Evolutionary conservation across 495 filamentous ascomycete genomes (phyloP), one percentile per base, ranked within the genome.

Genomic region (Viridothelium virens): DNA sequence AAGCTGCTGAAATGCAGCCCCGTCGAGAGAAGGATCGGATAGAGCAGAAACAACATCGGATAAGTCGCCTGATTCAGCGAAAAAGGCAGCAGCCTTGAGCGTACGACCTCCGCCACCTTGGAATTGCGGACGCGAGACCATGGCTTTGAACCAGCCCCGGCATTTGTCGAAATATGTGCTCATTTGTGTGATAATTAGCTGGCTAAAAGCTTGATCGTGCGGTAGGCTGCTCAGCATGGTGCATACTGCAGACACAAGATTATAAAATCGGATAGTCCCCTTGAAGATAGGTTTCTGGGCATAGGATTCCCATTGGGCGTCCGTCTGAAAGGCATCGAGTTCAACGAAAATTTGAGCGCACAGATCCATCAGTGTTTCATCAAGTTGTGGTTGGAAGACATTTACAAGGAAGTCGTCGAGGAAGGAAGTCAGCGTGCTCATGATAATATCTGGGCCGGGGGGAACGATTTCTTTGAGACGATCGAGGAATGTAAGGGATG

Each of bases 361-460:
- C 38, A 96, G 80, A 73, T 99, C 95, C 12, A 87, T 86, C 6
- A 99, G 85, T 0, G 95, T 96, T 72, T 99, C 94, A 63, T 99
- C 94, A 14, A 99, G 79, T 72, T 97, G 95, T 25, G 94, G 94
- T 65, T 93, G 89, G 79, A 99, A 99, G 44, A 97, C 92, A 71
- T 97, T 97, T 75, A 97, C 87, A 64, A 99, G 84, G 77, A 97
- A 97, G 74, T 99, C 95, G 74, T 99, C 94, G 11, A 99, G 84
- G 78, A 99, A 99, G 33, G 91, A 92, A 1, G 94, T 97, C 62
- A 97, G 75, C 1, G 91, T 96, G 74, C 86, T 90, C 67, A 89
- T 88, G 6, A 88, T 87, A 70, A 97, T 89, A 68, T 95, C 92
- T 0, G 92, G 83, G 64, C 83, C 87, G 16, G 87, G 82, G 2